Percentiles rank a stretch among this genome's conserved stretches.
Evolutionary conservation across 768 basidiomycete species (phyloP).

Genomic region (Kwoniella dejecticola): DNA sequence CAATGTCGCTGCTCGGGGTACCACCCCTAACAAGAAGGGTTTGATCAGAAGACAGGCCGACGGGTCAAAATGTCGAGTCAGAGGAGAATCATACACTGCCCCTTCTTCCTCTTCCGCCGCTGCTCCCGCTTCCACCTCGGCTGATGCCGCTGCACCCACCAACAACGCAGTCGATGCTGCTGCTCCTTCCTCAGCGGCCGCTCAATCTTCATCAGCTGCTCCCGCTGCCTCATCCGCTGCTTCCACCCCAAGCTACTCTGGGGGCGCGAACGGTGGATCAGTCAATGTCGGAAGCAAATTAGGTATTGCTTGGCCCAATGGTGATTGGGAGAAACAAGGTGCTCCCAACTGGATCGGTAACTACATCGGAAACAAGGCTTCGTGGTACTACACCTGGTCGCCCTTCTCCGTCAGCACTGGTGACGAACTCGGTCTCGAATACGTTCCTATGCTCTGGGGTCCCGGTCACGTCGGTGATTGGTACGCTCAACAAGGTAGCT

Average conservation of each 20-base stretch:
- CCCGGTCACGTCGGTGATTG: conserved; percentile 60
- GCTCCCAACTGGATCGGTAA: conserved; percentile 58
- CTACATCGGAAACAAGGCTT: conserved; percentile 61
- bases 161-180: conserved; percentile 11
- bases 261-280: conserved; percentile 27
- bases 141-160: conserved; percentile 19
- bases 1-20: conserved; percentile 12
- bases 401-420: conserved; percentile 59
- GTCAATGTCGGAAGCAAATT: conserved; percentile 59
- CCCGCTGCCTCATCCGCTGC: conserved; percentile 16
- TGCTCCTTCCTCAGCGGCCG: conserved; percentile 14
- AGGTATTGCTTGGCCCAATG: conserved; percentile 70
- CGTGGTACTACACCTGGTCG: conserved; percentile 68
- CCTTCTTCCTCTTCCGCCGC: conserved; percentile 22
- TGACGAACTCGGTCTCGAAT: conserved; percentile 60
- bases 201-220: conserved; percentile 15
- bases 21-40: conserved; percentile 17
- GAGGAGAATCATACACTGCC: conserved; percentile 21
- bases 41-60: conserved; percentile 34
- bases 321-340: conserved; percentile 56
- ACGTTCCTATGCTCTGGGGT: conserved; percentile 37
- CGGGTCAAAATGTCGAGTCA: conserved; percentile 42
- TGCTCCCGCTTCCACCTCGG: conserved; percentile 35
- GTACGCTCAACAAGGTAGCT: conserved; percentile 56
- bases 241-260: background rate